These are phyloP conservation scores for Chaetothyriales sp. DNA, from an alignment of 2,329 filamentous ascomycete species.

Conservation along the genomic window DNA sequence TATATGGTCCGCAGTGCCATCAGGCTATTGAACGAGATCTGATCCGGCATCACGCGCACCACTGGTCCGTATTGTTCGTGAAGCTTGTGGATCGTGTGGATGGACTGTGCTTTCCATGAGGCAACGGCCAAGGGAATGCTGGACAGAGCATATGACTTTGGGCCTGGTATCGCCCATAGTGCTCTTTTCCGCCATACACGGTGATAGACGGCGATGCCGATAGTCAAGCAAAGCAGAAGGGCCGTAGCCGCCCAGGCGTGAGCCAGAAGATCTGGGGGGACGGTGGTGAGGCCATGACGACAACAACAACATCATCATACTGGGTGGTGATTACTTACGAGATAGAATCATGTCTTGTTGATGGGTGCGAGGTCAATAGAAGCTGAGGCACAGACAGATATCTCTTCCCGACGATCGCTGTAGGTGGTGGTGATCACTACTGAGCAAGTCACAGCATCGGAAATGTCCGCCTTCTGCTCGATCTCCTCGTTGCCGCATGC, in stretches of 20 bases:
- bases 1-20: slow-evolving; percentile 39
- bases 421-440: neutral
- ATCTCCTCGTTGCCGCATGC: neutral
- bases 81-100: slow-evolving; percentile 21
- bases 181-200: neutral
- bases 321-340: neutral
- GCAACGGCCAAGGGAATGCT: slow-evolving; percentile 12
- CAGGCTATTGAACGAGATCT: slow-evolving; percentile 31
- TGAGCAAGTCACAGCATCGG: neutral
- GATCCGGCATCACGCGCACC: slow-evolving; percentile 34
- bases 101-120: slow-evolving; percentile 10
- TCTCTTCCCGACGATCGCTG: too few relatives aligned
- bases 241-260: neutral
- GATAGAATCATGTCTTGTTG: neutral
- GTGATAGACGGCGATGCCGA: neutral
- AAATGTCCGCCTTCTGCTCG: neutral
- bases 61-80: slow-evolving; percentile 33
- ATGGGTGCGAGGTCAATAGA: neutral
- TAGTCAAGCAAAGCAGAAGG: neutral
- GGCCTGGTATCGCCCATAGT: slow-evolving; percentile 7
- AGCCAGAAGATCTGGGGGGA: neutral
- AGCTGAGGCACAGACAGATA: neutral
- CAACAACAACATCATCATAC: neutral
- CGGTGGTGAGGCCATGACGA: neutral
- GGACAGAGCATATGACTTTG: slow-evolving; percentile 9